Evolutionary conservation across 1,139 yeast species (phyloP).

Genomic region (Debaryomyces nepalensis): DNA sequence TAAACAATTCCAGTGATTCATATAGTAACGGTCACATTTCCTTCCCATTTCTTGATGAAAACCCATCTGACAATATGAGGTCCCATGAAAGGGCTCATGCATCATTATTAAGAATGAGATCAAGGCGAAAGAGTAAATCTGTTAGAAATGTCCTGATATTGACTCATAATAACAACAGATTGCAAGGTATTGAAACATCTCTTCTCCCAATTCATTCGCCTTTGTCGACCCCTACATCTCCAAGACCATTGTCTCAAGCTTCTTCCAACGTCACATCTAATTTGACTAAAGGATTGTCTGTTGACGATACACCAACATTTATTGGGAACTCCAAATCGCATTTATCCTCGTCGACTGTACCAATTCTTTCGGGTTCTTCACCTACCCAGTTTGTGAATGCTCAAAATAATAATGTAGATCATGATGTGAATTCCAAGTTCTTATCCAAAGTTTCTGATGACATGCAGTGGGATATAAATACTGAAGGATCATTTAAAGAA

Average conservation of each 20-base stretch:
- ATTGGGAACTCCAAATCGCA: neutral
- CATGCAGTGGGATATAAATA: neutral
- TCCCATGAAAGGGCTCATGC: slow-evolving; percentile 71
- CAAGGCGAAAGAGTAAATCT: slow-evolving; percentile 59
- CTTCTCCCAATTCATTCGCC: slow-evolving; percentile 19
- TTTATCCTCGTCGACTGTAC: slow-evolving; percentile 2
- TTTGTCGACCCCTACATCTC: slow-evolving; percentile 24
- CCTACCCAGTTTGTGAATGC: neutral
- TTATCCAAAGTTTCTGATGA: too few species aligned
- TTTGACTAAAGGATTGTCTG: slow-evolving; percentile 17
- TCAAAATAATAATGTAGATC: too few species aligned
- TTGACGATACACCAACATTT: slow-evolving; percentile 3
- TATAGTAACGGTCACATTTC: slow-evolving; percentile 9
- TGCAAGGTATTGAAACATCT: slow-evolving; percentile 29
- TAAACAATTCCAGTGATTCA: slow-evolving; percentile 1
- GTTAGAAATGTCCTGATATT: slow-evolving; percentile 37
- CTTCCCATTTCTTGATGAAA: slow-evolving; percentile 33
- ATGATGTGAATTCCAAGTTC: too few species aligned
- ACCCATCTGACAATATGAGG: slow-evolving; percentile 39
- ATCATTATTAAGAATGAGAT: slow-evolving; percentile 64
- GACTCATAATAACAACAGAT: slow-evolving; percentile 28
- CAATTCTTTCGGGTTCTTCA: slow-evolving; percentile 1
- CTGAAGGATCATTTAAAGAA: slow-evolving; percentile 4
- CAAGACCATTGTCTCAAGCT: slow-evolving; percentile 16
- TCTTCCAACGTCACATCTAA: slow-evolving; percentile 17